Evolutionary conservation across 176 grass and related monocot genomes (phyloP), one percentile per base, ranked within the genome.

Genomic region (Musa schizocarpa): DNA sequence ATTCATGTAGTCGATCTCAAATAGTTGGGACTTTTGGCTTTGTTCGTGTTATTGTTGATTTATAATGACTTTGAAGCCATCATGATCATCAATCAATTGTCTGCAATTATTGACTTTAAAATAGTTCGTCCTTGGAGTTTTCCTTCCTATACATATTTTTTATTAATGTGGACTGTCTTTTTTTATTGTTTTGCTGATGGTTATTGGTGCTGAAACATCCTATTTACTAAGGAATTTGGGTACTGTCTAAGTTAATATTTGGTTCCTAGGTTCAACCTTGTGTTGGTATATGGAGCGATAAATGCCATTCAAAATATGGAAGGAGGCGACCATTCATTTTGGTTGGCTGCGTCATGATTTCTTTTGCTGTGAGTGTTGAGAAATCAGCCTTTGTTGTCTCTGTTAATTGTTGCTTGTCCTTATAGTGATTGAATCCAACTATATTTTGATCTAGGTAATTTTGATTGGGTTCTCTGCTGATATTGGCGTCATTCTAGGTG

Each of bases 391-490:
- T 29, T 25, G 11, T 53, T 74, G 4, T 74, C 53, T 79, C 9
- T 4, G n/a, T 61, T 12, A 61, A 57, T 52, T 71, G n/a, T 69
- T 63, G 70, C 43, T 82, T 86, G 86, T 80, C 79, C 82, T 82
- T 80, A 12, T 62, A 69, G 65, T 71, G 21, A 74, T 26, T 34
- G 25, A 55, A 50, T 50, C 56, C 11, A 17, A 67, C 11, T 73
- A 66, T 78, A 69, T 74, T 78, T 23, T 66, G 19, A 72, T 80
- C 9, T 93, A 99, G 95, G 95, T 99, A 84, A 92, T 77, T 78
- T 85, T 99, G 81, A 90, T 99, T 84, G 95, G 95, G 52, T 99
- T 94, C 89, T 99, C 95, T 91, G 95, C 95, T 85, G 95, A 99
- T 83, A 73, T 99, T 71, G 95, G 95, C 68, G 93, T 89, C 87